Evolutionary conservation across 1,139 yeast genomes (phyloP), one percentile per base, ranked within the genome.

Genomic region (Trichomonascaceae sp.): DNA sequence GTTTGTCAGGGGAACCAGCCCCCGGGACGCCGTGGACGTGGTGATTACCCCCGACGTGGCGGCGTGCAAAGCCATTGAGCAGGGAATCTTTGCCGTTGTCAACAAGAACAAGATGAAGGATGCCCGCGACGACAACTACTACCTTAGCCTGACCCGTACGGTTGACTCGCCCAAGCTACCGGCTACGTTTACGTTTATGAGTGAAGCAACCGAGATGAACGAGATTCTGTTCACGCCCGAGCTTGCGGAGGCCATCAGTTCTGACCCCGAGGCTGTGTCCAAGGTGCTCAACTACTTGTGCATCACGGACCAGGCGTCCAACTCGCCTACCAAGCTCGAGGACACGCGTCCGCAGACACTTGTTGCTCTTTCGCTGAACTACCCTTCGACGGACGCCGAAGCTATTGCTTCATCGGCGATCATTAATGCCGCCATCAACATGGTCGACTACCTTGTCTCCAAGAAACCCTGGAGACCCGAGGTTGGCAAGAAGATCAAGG

Each of bases 61-160:
- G 37, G 65, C 65, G 29, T n/a, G n/a, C n/a, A n/a, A n/a, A n/a
- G 51, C 57, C 26, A 57, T 63, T 30, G 69, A 62, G 50, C 76
- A 76, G 51, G 85, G 80, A 47, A 74, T 85, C 43, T 69, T 80
- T 55, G 89, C 92, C 16, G 63, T 89, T 52, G 95, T 85, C 27
- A 76, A 92, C 54, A 89, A 89, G 62, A 66, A 74, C 37, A 73
- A 74, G 42, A 84, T 89, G 96, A 75, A 76, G 55, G 68, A 70
- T 37, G 65, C 68, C 41, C 80, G 97, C 60, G 74, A 68, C 33
- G 72, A 71, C 42, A 77, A 80, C 61, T 89, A 84, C 62, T 87
- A 64, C 59, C 65, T 87, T 52, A 79, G 94, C 1, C 68, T 87
- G 51, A 82, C 97, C 45, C 80, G 73, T 49, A 84, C 95, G 27